Conservation (phyloP, 2,329 filamentous ascomycete species). For the Colletotrichum lentis region DNA sequence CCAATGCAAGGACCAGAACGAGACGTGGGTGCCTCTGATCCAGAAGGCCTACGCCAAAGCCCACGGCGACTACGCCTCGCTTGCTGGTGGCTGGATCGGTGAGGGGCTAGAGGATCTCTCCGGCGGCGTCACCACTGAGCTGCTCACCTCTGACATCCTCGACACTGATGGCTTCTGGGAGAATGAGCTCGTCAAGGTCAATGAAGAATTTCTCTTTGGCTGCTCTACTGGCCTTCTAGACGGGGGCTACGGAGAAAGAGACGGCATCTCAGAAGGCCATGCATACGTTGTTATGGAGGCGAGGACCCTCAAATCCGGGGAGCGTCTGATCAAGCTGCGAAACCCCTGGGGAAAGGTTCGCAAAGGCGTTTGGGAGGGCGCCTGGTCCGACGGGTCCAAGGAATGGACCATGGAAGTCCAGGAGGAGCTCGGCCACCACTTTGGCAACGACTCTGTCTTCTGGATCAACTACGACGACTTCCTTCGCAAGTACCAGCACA, state of each 20-base stretch:
- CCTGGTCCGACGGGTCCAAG: constrained; percentile 68
- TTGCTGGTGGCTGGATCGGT: constrained; percentile 75
- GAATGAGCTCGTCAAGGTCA: constrained; percentile 80
- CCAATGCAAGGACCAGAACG: constrained; percentile 76
- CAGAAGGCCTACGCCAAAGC: constrained; percentile 88
- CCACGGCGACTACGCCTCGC: constrained; percentile 77
- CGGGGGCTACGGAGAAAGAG: constrained; percentile 67
- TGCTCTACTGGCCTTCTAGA: constrained; percentile 71
- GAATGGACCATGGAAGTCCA: constrained; percentile 68
- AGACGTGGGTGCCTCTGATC: constrained; percentile 82
- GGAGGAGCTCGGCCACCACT: constrained; percentile 65
- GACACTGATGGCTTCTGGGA: constrained; percentile 86
- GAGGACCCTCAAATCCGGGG: constrained; percentile 59
- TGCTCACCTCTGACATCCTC: constrained; percentile 75
- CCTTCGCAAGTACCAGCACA: constrained; percentile 67
- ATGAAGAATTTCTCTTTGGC: constrained; percentile 81
- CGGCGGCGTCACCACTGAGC: constrained; percentile 74
- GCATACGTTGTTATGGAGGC: constrained; percentile 70
- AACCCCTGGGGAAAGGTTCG: constrained; percentile 69
- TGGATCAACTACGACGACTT: constrained; percentile 72
- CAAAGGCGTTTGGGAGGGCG: constrained; percentile 67
- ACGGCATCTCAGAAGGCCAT: constrained; percentile 66
- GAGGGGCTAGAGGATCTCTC: constrained; percentile 68
- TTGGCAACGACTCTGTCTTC: constrained; percentile 69
- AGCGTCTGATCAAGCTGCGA: constrained; percentile 65